Evolutionary conservation across 2,329 filamentous ascomycete genomes (phyloP).

Genomic region (Diplodia scrobiculata): DNA sequence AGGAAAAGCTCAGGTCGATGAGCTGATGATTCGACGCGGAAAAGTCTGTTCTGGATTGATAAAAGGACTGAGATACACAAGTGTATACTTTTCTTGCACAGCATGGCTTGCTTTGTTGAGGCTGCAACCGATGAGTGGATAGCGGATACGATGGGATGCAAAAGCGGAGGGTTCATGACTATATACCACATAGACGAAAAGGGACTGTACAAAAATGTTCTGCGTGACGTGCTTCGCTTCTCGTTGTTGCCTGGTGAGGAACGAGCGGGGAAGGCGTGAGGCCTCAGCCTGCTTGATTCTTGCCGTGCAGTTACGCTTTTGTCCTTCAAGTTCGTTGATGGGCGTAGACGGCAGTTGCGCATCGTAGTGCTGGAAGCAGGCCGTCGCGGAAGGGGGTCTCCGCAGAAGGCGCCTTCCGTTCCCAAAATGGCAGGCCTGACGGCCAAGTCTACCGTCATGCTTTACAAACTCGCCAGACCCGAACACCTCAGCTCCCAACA

Average conservation of each 20-base stretch:
- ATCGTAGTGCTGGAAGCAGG: neutral
- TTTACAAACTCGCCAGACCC: neutral
- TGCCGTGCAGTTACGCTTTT: neutral
- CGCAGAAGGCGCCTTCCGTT: neutral
- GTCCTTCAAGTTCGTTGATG: neutral
- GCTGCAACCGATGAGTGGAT: neutral
- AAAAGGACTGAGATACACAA: neutral
- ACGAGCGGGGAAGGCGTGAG: too few relatives aligned
- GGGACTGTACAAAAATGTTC: conserved; percentile 15
- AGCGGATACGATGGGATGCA: neutral
- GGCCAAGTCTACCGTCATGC: neutral
- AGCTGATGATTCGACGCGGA: conserved; percentile 1
- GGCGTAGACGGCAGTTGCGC: neutral
- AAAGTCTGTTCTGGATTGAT: neutral
- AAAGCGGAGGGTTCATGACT: conserved; percentile 6
- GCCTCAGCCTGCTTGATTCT: too few relatives aligned
- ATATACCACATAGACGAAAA: conserved; percentile 28
- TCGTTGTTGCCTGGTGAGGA: neutral
- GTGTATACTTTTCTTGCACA: neutral
- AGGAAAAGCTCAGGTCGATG: conserved; percentile 53
- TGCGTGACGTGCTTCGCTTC: neutral
- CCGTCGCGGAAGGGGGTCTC: too few relatives aligned
- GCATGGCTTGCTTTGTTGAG: neutral
- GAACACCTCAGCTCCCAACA: neutral
- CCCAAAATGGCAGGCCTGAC: neutral